Base-by-base conservation (phyloP, 192 early-diverging fungal genomes). In the Chytriomyces hyalinus region DNA sequence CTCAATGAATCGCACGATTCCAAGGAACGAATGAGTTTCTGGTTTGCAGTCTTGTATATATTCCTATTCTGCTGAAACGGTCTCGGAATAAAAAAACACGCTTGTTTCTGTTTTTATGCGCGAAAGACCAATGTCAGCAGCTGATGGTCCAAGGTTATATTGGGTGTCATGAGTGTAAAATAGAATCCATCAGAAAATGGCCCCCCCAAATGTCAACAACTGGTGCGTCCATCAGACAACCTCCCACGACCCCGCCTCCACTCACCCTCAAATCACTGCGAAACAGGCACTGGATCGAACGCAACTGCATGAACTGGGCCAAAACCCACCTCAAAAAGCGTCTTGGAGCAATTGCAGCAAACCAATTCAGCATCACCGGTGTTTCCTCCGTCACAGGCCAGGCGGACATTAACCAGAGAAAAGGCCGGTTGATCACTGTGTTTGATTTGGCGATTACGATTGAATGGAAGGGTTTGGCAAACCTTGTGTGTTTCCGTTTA, bases 391-490 rank as follows among this genome's bases (percentile, higher is more conserved):
- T 95, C n/a, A 88, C 78, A 5, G 97, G 97, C 45, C 96, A 98
- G 82, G 92, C 90, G 6, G 94, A 97, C 61, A 83, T 98, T 74
- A 96, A 95, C 84, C 92, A 95, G 83, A 89, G 97, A 75, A 98
- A 98, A 83, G 96, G 96, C 46, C 92, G 93, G 81, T 84, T 98
- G 49, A 95, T 98, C 63, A 92, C 95, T 61, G 95, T 98, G 78
- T 97, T 89, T 84, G 97, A 97, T 75, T 85, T 98, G 22, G 84
- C 83, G 45, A 79, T 98, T 76, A 92, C 88, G 48, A 61, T 94
- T 26, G 80, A 84, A 17, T 98, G 95, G 93, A 84, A 75, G 64
- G 89, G 82, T 78, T 26, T 7, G 20, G 22, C n/a, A 44, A 67
- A 49, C 5, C 60, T 46, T 45, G 3, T 77, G 24, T 26, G 49